phyloP scores from a whole-genome alignment of 768 basidiomycete genomes.

The Boletales sp. region DNA sequence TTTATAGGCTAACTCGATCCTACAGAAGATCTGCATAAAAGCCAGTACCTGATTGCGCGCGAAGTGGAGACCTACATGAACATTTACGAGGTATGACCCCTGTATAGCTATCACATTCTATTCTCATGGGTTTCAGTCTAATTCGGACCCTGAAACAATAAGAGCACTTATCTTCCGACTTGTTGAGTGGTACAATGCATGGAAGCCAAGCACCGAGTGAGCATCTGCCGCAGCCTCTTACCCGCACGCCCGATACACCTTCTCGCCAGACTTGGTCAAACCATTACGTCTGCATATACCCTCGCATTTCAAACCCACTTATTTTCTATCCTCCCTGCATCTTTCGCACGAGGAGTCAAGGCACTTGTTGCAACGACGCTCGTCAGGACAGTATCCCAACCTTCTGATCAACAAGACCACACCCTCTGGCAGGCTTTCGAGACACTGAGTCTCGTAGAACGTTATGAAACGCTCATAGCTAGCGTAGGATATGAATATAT shows the following conservation, averaged over 20 bases:
- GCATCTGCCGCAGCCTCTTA: conserved; percentile 18
- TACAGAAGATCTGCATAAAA: conserved; percentile 60
- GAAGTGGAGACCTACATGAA: conserved; percentile 59
- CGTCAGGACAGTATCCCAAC: conserved; percentile 17
- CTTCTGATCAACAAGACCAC: conserved; percentile 30
- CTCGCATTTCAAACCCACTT: conserved; percentile 71
- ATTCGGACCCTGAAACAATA: conserved; percentile 47
- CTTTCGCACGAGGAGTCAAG: conserved; percentile 68
- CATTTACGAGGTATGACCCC: conserved; percentile 53
- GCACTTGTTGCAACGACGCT: conserved; percentile 60
- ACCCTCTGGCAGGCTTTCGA: conserved; percentile 61
- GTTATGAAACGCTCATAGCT: conserved; percentile 80
- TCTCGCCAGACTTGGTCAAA: conserved; percentile 52
- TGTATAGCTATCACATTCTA: background rate
- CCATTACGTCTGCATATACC: conserved; percentile 58
- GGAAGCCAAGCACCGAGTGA: conserved; percentile 67
- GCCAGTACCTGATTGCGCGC: conserved; percentile 53
- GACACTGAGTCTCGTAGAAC: conserved; percentile 69
- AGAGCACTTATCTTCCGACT: conserved; percentile 55
- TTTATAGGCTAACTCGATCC: background rate
- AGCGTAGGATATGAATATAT: conserved; percentile 86
- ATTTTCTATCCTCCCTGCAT: conserved; percentile 65
- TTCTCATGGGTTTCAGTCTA: conserved; percentile 33
- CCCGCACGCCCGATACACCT: background rate
- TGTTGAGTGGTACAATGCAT: conserved; percentile 71